Evolutionary conservation across 805 yeast genomes (phyloP), one percentile per base, ranked within the genome.

Genomic region (Yamadazyma scolyti): DNA sequence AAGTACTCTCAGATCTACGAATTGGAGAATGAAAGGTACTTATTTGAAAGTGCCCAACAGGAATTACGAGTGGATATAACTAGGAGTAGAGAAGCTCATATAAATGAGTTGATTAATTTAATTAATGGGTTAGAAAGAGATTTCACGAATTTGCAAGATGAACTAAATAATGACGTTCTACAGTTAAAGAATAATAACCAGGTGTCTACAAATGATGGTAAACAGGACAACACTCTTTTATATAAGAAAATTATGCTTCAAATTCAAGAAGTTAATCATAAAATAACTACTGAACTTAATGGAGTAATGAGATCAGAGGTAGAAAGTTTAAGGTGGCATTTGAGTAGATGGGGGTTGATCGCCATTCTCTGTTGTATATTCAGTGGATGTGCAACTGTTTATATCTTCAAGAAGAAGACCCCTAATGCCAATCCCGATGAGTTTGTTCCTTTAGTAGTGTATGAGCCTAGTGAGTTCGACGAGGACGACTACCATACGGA

Each of bases 31-130:
- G 96, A 90, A 47, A 73, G 77, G 14, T 93, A 90, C 50, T 59
- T 93, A 9, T 89, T 87, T 54, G 90, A 88, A 51, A 94, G 96
- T 19, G 96, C 96, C 0, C 86, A 86, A 39, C 81, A 89, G 33
- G 97, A 90, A 54, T 58, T 90, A 21, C 59, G 82, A 28, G 85
- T 82, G 26, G 96, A 88, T 46, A 75, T 88, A 15, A 77, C 81
- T 23, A 71, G 79, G 23, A 73, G 82, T 18, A 64, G 97, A 42
- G 88, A 82, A 40, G 62, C 67, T 9, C 84, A 85, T 39, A 65
- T 82, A 32, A 79, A 78, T 42, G 81, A 79, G 31, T 66, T 81
- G 31, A 77, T 82, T 14, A 73, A 77, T 37, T 76, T 78, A 27
- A 73, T 82, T 24, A 79, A 82, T 36, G 72, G 77, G 6, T 51